Base-by-base conservation (phyloP, 257 asterid genomes). In the Lithospermum erythrorhizon region DNA sequence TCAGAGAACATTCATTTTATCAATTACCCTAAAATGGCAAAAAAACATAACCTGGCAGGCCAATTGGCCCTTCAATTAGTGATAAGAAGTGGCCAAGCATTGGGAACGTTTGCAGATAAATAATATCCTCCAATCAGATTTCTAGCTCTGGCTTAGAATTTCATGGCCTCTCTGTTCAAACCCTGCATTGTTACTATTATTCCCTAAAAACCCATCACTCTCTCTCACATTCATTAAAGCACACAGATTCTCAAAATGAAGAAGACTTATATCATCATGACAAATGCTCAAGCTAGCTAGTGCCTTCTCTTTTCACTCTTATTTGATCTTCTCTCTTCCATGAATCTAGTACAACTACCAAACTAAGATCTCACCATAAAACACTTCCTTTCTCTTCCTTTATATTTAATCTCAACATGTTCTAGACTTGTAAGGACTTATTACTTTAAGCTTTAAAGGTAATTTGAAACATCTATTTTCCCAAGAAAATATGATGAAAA, bases 1-100 rank as follows among this genome's bases (percentile, higher is more conserved):
- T 77, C 76, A 72, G 70, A 81, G 74, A 86, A 83, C 82, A 82
- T 82, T 65, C 71, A 70, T 58, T 78, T 67, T 70, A 75, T 72
- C 69, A 59, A 71, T 76, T 86, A 68, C 81, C 93, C 51, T 45
- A 47, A 76, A 73, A 65, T 64, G 73, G 82, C 61, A 70, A 73
- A 72, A 73, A 66, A 77, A 84, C 59, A 80, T 63, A 60, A 49
- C 62, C 70, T 79, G 76, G 83, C 82, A 77, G 80, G 73, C 76
- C 76, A 71, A 83, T 27, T 27, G 79, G 73, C 77, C 75, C 83
- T 59, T 64, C 72, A 61, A 57, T 67, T 76, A 76, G 86, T 41
- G 49, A 11, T 68, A 84, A 67, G 67, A 64, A 57, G 67, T 73
- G 82, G 58, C 84, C 86, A 77, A 74, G 79, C 87, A 71, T 82